Percentiles rank a stretch among this genome's conserved stretches.
These are phyloP conservation scores for Myxozyma vanderwaltii DNA, from an alignment of 805 yeast genomes.

Conservation along the genomic window DNA sequence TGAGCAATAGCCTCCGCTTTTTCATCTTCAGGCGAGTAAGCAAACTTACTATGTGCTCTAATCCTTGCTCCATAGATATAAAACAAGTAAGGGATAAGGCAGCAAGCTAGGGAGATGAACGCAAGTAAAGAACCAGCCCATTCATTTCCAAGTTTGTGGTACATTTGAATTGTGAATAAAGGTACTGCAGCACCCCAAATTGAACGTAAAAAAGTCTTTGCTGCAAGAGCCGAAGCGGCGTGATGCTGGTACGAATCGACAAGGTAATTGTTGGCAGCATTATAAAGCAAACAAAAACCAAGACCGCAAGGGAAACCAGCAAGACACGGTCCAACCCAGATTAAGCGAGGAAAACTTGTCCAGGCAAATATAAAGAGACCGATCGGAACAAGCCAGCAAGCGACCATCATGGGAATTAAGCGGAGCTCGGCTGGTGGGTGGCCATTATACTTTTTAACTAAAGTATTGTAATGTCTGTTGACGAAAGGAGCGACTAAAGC, in stretches of 20 bases:
- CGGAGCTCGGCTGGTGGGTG: constrained; percentile 58
- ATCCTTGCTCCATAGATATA: constrained; percentile 53
- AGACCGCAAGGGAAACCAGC: constrained; percentile 47
- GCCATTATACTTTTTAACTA: constrained; percentile 50
- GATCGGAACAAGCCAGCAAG: constrained; percentile 53
- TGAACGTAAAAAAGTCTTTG: constrained; percentile 65
- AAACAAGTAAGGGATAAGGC: constrained; percentile 59
- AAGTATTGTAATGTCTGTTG: constrained; percentile 40
- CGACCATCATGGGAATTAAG: constrained; percentile 62
- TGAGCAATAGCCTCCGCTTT: constrained; percentile 26
- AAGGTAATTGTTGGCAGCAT: constrained; percentile 62
- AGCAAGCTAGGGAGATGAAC: constrained; percentile 52
- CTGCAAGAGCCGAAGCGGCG: constrained; percentile 81
- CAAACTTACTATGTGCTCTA: constrained; percentile 59
- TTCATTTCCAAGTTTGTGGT: constrained; percentile 54
- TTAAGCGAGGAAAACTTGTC: constrained; percentile 53
- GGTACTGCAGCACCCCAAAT: constrained; percentile 61
- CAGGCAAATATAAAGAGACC: constrained; percentile 65
- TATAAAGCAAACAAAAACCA: constrained; percentile 53
- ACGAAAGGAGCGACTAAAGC: constrained; percentile 41
- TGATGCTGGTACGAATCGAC: constrained; percentile 48
- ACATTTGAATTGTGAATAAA: constrained; percentile 60
- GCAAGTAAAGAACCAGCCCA: constrained; percentile 62
- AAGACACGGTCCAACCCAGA: constrained; percentile 57
- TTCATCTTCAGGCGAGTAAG: constrained; percentile 53